Evolutionary conservation across 2,329 filamentous ascomycete genomes (phyloP).

Genomic region (Beauveria varroae): DNA sequence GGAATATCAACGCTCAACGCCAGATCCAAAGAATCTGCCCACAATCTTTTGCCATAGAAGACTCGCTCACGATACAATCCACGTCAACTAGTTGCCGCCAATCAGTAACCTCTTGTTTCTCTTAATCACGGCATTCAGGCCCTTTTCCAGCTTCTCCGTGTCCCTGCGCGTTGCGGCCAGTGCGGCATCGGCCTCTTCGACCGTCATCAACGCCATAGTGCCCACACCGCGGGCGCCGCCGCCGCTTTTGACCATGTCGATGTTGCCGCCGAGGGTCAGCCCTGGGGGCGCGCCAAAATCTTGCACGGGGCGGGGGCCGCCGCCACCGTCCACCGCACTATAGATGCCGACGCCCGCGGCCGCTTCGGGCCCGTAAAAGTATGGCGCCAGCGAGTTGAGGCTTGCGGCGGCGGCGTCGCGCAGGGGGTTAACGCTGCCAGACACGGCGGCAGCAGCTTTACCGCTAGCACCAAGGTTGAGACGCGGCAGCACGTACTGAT

Average conservation of each 20-base stretch:
- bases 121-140: conserved; percentile 50
- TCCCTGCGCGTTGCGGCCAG: conserved; percentile 47
- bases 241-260: conserved; percentile 24
- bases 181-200: conserved; percentile 56
- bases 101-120: conserved; percentile 50
- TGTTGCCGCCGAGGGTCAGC: conserved; percentile 15
- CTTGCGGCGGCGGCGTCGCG: conserved; percentile 42
- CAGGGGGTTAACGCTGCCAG: conserved; percentile 23
- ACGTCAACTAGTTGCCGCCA: conserved; percentile 17
- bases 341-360: conserved; percentile 38
- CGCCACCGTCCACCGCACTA: conserved; percentile 29
- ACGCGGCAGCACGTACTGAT: conserved; percentile 58
- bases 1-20: not conserved
- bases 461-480: conserved; percentile 46
- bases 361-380: conserved; percentile 44
- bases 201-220: conserved; percentile 49
- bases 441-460: conserved; percentile 28
- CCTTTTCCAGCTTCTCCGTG: conserved; percentile 55
- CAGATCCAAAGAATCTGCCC: not conserved
- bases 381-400: conserved; percentile 47
- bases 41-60: not conserved
- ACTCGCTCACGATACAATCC: not conserved
- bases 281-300: conserved; percentile 24
- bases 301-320: conserved; percentile 21
- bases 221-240: conserved; percentile 22